Evolutionary conservation across 169 alveolate species (phyloP), one percentile per base, ranked within the genome.

Genomic region (Cryptosporidium canis): DNA sequence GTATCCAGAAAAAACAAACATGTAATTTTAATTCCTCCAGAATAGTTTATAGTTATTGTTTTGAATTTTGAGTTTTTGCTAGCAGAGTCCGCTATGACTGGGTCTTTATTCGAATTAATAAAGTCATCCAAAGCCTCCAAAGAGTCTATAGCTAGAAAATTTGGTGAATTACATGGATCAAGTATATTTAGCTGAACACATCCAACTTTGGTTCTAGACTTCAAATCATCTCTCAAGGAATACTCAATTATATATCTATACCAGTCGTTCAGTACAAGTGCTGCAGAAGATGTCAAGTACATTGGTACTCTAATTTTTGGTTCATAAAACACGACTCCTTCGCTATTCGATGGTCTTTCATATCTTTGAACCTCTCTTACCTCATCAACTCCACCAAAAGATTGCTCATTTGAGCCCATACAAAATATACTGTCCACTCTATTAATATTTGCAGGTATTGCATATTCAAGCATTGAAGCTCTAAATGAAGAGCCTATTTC

Each of bases 351-450:
- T 1, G 55, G 55, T 27, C 44, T 55, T 39, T 77, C 72, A 61
- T 27, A 77, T 39, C 11, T 41, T 55, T 77, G 87, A 58, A 77
- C 64, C 44, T 77, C 87, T 27, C 87, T 55, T 12, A 48, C 48
- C 61, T 77, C 87, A 77, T 77, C 87, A n/a, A 77, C 41, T 43
- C 87, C 87, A 18, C 27, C 12, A 58, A 77, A 58, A 35, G 87
- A 77, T 1, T 16, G 24, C 27, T 77, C 87, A 29, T 55, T 61
- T n/a, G 87, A 77, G 56, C 65, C 16, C 53, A 77, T 45, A 37
- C 56, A 58, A 41, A 77, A 77, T 4, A 77, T 77, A 18, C 41
- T 21, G 21, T 77, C 72, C 3, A 77, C n/a, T 31, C 51, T 58
- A 14, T 61, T 77, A 41, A 77, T 58, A 51, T 70, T 70, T n/a